phyloP scores from a whole-genome alignment of 371 early-diverging fungal species.

The Conidiobolus incongruus region DNA sequence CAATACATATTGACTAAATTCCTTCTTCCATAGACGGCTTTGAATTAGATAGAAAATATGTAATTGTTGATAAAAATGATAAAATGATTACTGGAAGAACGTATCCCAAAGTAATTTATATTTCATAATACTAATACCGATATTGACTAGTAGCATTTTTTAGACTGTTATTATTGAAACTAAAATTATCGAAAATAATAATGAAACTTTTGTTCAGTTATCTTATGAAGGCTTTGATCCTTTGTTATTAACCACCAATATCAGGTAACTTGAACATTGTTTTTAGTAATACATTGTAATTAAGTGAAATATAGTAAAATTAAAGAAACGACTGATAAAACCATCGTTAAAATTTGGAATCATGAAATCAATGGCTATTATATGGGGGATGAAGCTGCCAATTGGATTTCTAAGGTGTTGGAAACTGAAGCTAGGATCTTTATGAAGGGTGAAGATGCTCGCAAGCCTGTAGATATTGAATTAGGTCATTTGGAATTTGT shows the following conservation, averaged over 20 bases:
- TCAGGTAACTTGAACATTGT: background rate
- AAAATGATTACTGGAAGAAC: constrained; percentile 4
- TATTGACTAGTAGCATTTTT: background rate
- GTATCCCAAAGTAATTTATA: constrained; percentile 5
- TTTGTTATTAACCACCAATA: background rate
- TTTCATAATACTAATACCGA: background rate
- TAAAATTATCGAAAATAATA: background rate
- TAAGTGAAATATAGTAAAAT: no score
- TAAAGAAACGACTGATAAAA: background rate
- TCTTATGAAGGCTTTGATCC: background rate
- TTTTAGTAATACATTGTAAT: background rate
- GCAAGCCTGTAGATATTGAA: background rate
- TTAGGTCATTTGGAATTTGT: background rate
- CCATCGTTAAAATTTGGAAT: constrained; percentile 2
- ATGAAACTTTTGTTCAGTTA: background rate
- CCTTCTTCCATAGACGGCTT: constrained; percentile 8
- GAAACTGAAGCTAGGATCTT: background rate
- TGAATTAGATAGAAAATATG: constrained; percentile 8
- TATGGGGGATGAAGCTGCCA: constrained; percentile 7
- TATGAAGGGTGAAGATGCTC: constrained; percentile 3
- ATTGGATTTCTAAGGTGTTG: constrained; percentile 7
- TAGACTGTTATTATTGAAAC: background rate
- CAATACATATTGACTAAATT: no score
- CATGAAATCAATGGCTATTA: constrained; percentile 3
- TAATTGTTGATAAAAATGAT: constrained; percentile 5